Evolutionary conservation across 495 filamentous ascomycete species (phyloP), one percentile per base, ranked within the genome.

Genomic region (Xylaria acuta): DNA sequence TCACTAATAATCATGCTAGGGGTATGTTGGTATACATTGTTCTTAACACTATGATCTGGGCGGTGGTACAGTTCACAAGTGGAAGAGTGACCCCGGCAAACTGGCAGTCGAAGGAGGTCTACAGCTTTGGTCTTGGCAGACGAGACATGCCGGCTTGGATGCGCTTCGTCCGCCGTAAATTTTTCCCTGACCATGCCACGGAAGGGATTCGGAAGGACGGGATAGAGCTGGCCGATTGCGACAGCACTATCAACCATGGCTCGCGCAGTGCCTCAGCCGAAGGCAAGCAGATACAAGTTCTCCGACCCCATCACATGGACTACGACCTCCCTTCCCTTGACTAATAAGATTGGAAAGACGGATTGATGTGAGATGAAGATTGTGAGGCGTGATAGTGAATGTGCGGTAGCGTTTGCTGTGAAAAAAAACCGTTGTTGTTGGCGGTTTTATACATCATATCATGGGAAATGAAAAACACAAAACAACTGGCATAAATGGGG

Each of bases 21-120:
- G 93, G 93, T 36, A 89, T 95, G 67, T 86, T 94, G 71, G 89
- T 90, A 64, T 95, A 95, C 74, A 86, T 89, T 40, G 75, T 83
- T 38, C 84, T 96, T 60, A 96, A 96, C 77, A 82, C 81, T 2
- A 75, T 88, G 69, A 88, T 90, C 18, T 94, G 87, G 86, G 47
- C 79, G 1, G 77, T 85, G 32, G 81, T 85, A 70, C 86, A 86
- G 75, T 53, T 85, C 18, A 90, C 88, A 3, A 80, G 86, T 0
- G 90, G 89, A 20, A 84, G 86, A 11, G 86, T 94, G 56, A 83
- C 88, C 5, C 93, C 93, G 0, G 86, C 89, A 0, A 90, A 93
- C 75, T 92, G 91, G 80, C 88, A 94, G 18, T 80, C 89, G 67
- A 92, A 92, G 69, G 92, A 95, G 59, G 88, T 89, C 36, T 95